These are phyloP conservation scores for Diaporthe sp. DNA, from an alignment of 2,329 filamentous ascomycete genomes.

Conservation along the genomic window DNA sequence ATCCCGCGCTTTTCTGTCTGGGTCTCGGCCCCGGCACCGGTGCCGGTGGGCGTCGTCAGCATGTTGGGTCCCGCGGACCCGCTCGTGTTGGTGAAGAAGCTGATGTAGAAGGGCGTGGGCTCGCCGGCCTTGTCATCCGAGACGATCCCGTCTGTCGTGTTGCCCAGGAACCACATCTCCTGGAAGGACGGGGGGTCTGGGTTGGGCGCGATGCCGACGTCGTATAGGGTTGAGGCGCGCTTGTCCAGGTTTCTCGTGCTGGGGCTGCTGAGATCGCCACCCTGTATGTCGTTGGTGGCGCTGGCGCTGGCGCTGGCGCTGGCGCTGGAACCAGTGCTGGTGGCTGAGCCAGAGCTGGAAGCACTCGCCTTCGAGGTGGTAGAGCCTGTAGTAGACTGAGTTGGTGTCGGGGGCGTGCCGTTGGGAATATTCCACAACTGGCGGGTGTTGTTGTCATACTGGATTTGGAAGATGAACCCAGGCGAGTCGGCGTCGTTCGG, in stretches of 20 bases:
- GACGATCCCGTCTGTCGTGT: constrained; percentile 82
- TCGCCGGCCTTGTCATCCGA: constrained; percentile 79
- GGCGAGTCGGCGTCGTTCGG: constrained; percentile 78
- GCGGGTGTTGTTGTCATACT: constrained; percentile 73
- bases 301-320: constrained; percentile 17
- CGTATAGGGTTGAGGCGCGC: constrained; percentile 32
- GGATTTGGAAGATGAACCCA: constrained; percentile 83
- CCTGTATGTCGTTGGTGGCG: constrained; percentile 17
- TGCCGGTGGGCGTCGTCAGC: constrained; percentile 31
- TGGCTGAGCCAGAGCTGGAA: constrained; percentile 8
- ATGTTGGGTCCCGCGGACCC: constrained; percentile 47
- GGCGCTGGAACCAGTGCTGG: constrained; percentile 10
- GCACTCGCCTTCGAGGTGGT: constrained; percentile 17
- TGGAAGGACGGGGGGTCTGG: constrained; percentile 71
- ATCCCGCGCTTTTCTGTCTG: constrained; percentile 47
- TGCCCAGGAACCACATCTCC: constrained; percentile 86
- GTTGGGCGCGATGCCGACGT: constrained; percentile 58
- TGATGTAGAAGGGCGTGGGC: constrained; percentile 89
- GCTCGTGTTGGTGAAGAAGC: constrained; percentile 68
- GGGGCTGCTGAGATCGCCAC: constrained; percentile 15
- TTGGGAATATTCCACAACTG: constrained; percentile 63
- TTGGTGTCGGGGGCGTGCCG: constrained; percentile 45
- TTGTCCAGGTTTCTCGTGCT: constrained; percentile 1
- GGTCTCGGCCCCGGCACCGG: constrained; percentile 20
- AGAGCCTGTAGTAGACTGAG: constrained; percentile 33